phyloP scores from a whole-genome alignment of 2,329 filamentous ascomycete genomes.

The Colletotrichum sidae region DNA sequence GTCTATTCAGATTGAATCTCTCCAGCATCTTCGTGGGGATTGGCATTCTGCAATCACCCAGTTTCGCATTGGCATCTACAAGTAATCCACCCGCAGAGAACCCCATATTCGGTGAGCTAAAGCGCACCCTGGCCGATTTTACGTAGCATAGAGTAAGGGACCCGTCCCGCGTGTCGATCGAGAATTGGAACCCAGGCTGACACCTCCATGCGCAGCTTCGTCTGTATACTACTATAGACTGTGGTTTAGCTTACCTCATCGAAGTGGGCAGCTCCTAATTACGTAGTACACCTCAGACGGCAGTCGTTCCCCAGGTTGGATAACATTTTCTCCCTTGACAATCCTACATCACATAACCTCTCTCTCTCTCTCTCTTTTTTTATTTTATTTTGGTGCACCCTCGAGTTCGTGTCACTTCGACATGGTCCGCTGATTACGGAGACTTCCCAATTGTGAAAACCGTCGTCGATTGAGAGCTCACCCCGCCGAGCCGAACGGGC shows the following conservation, averaged over 20 bases:
- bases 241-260: constrained; percentile 37
- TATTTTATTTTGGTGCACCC: neutral
- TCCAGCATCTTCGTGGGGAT: too few relatives aligned
- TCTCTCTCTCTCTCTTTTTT: neutral
- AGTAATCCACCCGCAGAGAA: too few relatives aligned
- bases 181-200: constrained; percentile 22
- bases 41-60: too few relatives aligned
- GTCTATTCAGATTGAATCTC: too few relatives aligned
- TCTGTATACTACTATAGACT: neutral
- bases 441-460: constrained; percentile 1
- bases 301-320: too few relatives aligned
- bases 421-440: constrained; percentile 16
- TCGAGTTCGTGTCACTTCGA: neutral
- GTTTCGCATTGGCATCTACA: too few relatives aligned
- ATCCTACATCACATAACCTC: neutral
- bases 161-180: constrained; percentile 16
- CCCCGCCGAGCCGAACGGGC: constrained; percentile 9
- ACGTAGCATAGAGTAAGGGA: neutral
- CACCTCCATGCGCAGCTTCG: constrained; percentile 16
- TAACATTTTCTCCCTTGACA: too few relatives aligned
- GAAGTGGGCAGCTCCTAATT: constrained; percentile 22
- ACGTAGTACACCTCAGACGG: neutral
- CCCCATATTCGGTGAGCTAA: too few relatives aligned
- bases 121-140: too few relatives aligned
- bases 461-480: neutral